Base-by-base conservation (phyloP, 352 stramenopile species). In the Globisporangium perplexum region DNA sequence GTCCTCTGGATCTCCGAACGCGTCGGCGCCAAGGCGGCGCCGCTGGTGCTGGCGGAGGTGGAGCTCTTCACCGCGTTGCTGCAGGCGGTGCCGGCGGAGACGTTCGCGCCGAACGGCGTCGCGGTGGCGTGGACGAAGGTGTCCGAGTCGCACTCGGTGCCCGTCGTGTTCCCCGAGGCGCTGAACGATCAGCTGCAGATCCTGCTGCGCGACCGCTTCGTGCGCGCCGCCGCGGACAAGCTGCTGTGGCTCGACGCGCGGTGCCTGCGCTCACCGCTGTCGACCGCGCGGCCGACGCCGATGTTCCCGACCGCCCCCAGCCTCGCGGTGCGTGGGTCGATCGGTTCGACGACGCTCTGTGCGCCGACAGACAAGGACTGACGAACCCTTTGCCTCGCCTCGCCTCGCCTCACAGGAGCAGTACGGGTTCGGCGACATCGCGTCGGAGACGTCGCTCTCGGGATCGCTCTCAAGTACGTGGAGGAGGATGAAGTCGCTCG, bases 371-470 rank as follows among this genome's bases (percentile, higher is more conserved):
- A 54, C 15, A 63, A 33, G 22, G 20, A 11, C 36, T 60, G 15
- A 41, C 33, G 14, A 15, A 31, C 3, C 6, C 54, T n/a, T n/a
- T n/a, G n/a, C n/a, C n/a, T n/a, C n/a, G n/a, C n/a, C n/a, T 28
- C 44, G 47, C 47, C 24, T 28, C 10, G 28, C 35, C 4, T 48
- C 0, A 23, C 53, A 89, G 79, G 79, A 86, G 53, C 72, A 87
- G 81, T 90, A 80, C 55, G 79, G 79, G 2, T 90, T 90, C 64
- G 79, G 75, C 7, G 74, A 88, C 39, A 90, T 90, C 24, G 75
- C 76, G 33, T 83, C 77, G 10, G 54, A 72, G 28, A 69, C 64
- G 5, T 68, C 66, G 4, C 39, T 85, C 10, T 70, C 69, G 54
- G 63, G 64, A 7, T 85, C 76, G 7, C 53, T 87, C 43, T 80